Conservation (phyloP, 202 grass and related monocot genomes). For the Setaria italica region DNA sequence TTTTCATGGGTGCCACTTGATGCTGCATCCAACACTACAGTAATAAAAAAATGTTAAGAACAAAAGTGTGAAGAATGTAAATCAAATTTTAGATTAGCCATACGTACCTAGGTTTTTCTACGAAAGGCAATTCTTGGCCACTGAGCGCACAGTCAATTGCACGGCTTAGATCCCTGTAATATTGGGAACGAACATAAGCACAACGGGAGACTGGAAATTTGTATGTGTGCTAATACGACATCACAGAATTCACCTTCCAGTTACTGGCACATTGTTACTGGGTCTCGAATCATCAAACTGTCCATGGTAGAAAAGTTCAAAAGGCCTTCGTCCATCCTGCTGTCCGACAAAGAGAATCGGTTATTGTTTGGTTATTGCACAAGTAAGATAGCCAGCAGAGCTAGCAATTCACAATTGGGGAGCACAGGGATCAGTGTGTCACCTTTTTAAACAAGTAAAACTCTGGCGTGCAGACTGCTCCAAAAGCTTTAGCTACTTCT, state of each 20-base stretch:
- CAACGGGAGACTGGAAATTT: not conserved
- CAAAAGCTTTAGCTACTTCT: slow-evolving; percentile 86
- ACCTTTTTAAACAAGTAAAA: slow-evolving; percentile 98
- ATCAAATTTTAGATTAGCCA: not conserved
- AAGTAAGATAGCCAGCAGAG: not conserved
- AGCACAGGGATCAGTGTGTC: not conserved
- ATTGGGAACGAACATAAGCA: not conserved
- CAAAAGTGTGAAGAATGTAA: not conserved
- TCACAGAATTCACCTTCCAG: slow-evolving; percentile 65
- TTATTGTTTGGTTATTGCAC: slow-evolving; percentile 5
- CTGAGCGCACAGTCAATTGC: slow-evolving; percentile 89
- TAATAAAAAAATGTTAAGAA: slow-evolving; percentile 7
- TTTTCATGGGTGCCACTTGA: slow-evolving; percentile 85
- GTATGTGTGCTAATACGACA: not conserved
- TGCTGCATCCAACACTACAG: slow-evolving; percentile 86
- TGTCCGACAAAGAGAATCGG: not conserved
- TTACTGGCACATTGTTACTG: slow-evolving; percentile 76
- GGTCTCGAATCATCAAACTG: slow-evolving; percentile 97
- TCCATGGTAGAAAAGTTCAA: slow-evolving; percentile 91
- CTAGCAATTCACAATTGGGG: slow-evolving; percentile 4
- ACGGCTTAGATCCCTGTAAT: slow-evolving; percentile 74
- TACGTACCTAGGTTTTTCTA: slow-evolving; percentile 68
- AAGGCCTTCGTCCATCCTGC: slow-evolving; percentile 92
- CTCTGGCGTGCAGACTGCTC: slow-evolving; percentile 89
- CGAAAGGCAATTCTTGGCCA: slow-evolving; percentile 60